Percentiles rank a stretch among this genome's conserved stretches.
These are phyloP conservation scores for Aureobasidium sp. DNA, from an alignment of 2,329 filamentous ascomycete species.

Conservation along the genomic window DNA sequence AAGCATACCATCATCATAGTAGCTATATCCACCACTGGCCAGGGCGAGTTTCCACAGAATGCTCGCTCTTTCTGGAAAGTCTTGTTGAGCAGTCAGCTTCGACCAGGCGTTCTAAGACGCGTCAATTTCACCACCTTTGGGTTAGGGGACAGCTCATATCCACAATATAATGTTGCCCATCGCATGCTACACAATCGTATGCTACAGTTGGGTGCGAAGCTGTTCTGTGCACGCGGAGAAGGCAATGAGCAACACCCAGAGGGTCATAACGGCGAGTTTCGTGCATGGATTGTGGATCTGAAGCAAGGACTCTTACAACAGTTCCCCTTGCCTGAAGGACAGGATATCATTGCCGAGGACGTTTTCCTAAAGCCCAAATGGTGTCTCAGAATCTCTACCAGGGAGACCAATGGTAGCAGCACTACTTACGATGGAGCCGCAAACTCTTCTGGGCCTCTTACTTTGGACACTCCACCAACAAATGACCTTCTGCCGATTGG, in stretches of 20 bases:
- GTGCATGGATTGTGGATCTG: slow-evolving; percentile 45
- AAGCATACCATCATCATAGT: slow-evolving; percentile 59
- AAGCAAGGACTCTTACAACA: slow-evolving; percentile 56
- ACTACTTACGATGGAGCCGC: neutral
- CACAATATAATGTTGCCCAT: slow-evolving; percentile 87
- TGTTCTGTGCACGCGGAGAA: slow-evolving; percentile 72
- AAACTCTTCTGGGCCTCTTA: neutral
- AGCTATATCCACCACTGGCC: slow-evolving; percentile 83
- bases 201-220: slow-evolving; percentile 69
- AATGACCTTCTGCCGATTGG: slow-evolving; percentile 50
- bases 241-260: slow-evolving; percentile 91
- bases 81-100: slow-evolving; percentile 69
- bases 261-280: slow-evolving; percentile 50
- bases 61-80: slow-evolving; percentile 75
- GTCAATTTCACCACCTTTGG: slow-evolving; percentile 80
- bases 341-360: slow-evolving; percentile 64
- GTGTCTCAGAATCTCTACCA: slow-evolving; percentile 38
- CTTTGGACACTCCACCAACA: slow-evolving; percentile 24
- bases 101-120: slow-evolving; percentile 57
- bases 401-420: neutral
- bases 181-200: slow-evolving; percentile 81
- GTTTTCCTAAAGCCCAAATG: slow-evolving; percentile 70
- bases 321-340: slow-evolving; percentile 60
- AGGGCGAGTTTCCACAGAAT: slow-evolving; percentile 87
- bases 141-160: slow-evolving; percentile 88